Base-by-base conservation (phyloP, 106 monocot species). In the Platanthera guangdongensis region DNA sequence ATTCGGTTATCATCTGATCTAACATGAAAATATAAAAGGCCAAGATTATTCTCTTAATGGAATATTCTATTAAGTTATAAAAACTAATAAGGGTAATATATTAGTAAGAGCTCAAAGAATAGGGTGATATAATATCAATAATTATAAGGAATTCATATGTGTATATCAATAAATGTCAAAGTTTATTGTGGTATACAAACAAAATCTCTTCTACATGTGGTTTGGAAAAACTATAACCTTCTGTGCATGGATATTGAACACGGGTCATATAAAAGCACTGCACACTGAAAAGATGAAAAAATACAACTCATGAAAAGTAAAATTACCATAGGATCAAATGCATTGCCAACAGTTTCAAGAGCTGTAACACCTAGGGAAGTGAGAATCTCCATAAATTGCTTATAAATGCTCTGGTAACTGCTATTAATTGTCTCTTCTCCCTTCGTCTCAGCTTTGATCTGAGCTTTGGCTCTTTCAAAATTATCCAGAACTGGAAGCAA, bases 321-420 rank as follows among this genome's bases (percentile, higher is more conserved):
- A 80, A 85, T 87, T 78, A 92, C 95, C 92, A 86, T 78, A 32
- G 92, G 95, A 80, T 92, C 95, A 77, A 92, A 95, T 39, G 86
- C 45, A 71, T n/a, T 81, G 79, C 95, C 92, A 57, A 90, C 81
- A 65, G 90, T 95, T 82, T 92, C 85, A 47, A 95, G 81, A 70
- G 86, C 75, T 88, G 88, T 85, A 67, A 95, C 92, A 62, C 92
- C 88, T 14, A 92, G 21, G 1, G 86, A 86, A 73, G 63, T 81
- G 47, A 95, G 75, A 80, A 92, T 84, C 76, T 92, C 95, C 52
- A 81, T 8, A 73, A 95, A 95, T 74, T 92, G 95, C 76, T 95
- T 95, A 78, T 88, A 88, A 59, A 95, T 95, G 73, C 92, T 92
- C 78, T 95, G 95, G 49, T 95, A 95, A 74, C 92, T 95, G 57